Base-by-base conservation (phyloP, 352 stramenopile species). In the Pythium folliculosum region DNA sequence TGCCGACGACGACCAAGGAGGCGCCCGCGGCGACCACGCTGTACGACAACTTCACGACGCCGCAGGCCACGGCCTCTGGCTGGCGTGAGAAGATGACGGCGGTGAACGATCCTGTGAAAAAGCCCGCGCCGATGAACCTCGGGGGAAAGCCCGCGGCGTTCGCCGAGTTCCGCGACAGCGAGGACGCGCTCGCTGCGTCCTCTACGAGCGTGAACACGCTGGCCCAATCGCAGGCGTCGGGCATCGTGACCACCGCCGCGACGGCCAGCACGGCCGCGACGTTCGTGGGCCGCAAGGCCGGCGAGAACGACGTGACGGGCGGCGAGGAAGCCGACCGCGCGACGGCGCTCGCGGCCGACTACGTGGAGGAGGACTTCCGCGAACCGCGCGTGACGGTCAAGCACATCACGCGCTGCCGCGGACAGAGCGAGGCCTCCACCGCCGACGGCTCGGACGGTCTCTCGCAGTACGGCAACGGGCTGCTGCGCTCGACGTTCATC, bases 321-420 rank as follows among this genome's bases (percentile, higher is more conserved):
- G 61, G 25, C 23, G 60, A 67, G 13, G 60, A 67, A 8, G 17
- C 49, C 27, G 17, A 52, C 44, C 50, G 53, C 13, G 55, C 44
- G 25, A 43, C 38, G 17, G 13, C 35, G 37, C n/a, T 6, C 37
- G 16, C 7, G 30, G 21, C 23, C 16, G 27, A 27, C 8, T 51
- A 63, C 44, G 56, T 22, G 25, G 6, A 44, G 17, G 57, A 65
- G 52, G 35, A 56, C 19, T 68, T 68, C 23, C 60, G 60, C 6
- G 35, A 40, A 21, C 61, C 40, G 56, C 56, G 56, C 30, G 56
- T 63, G 14, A 63, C 56, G 22, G 56, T 63, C 43, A 54, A 63
- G 30, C 63, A 59, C 30, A 63, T 70, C 56, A 70, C 63, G 30
- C 56, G 55, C 35, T 70, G 57, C 65, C 65, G 65, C 21, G 65